Percentiles rank a stretch among this genome's conserved stretches.
Conservation (phyloP, 257 asterid species). For the Jasminum sambac region DNA sequence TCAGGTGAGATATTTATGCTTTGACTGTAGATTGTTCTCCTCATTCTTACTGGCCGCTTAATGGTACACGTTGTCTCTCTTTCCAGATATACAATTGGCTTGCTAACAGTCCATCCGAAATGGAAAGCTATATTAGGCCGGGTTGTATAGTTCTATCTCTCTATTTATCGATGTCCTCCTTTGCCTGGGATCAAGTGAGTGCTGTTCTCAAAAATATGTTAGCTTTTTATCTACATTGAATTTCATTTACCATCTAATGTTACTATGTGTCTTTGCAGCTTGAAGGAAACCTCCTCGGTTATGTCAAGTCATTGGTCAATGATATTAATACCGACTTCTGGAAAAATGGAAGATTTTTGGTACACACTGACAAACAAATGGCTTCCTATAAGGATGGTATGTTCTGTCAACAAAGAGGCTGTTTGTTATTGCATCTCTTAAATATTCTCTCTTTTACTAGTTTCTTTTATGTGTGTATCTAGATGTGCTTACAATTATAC, state of each 20-base stretch:
- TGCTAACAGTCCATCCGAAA: conserved; percentile 81
- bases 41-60: conserved; percentile 11
- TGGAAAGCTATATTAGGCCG: conserved; percentile 95
- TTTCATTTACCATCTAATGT: conserved; percentile 23
- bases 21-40: conserved; percentile 11
- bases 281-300: conserved; percentile 56
- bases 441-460: neutral
- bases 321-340: conserved; percentile 62
- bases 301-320: conserved; percentile 52
- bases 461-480: conserved; percentile 2
- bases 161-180: conserved; percentile 73
- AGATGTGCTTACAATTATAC: neutral
- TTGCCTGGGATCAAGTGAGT: conserved; percentile 82
- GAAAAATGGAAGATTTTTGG: conserved; percentile 67
- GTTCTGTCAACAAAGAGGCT: conserved; percentile 6
- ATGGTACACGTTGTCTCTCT: conserved; percentile 8
- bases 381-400: conserved; percentile 65
- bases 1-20: conserved; percentile 50
- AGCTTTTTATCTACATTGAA: neutral
- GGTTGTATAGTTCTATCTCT: conserved; percentile 80
- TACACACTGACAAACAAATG: conserved; percentile 62
- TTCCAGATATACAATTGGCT: conserved; percentile 85
- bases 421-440: neutral
- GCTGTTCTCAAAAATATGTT: conserved; percentile 19
- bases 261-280: conserved; percentile 47